Evolutionary conservation across 1,284 basidiomycete genomes (phyloP).

Genomic region (Thelephora terrestris): DNA sequence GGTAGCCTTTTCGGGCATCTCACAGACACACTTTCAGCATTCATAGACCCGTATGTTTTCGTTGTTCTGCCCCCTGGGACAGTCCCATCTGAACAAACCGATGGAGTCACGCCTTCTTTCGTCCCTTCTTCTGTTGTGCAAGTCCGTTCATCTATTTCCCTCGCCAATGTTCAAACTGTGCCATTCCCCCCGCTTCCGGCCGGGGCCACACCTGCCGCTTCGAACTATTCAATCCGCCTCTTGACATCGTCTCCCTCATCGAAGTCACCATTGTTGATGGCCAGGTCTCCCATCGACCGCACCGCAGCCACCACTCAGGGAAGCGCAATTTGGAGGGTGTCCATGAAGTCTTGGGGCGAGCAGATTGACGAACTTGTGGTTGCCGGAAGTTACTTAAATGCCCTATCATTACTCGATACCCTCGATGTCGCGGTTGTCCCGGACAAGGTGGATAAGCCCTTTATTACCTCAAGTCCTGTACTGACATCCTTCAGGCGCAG

Average conservation of each 20-base stretch:
- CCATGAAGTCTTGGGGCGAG: conserved; percentile 64
- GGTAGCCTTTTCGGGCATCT: background rate
- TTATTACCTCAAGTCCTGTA: conserved; percentile 1
- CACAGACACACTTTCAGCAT: conserved; percentile 35
- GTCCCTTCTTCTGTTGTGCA: conserved; percentile 57
- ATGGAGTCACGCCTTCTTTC: conserved; percentile 20
- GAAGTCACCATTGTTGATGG: conserved; percentile 54
- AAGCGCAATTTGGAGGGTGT: conserved; percentile 69
- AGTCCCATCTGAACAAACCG: conserved; percentile 28
- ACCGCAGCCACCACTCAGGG: conserved; percentile 52
- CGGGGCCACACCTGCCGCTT: conserved; percentile 17
- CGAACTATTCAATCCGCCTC: conserved; percentile 48
- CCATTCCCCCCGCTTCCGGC: conserved; percentile 37
- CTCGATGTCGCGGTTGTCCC: conserved; percentile 53
- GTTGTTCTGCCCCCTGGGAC: conserved; percentile 65
- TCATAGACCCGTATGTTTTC: conserved; percentile 79
- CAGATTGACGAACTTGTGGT: conserved; percentile 82
- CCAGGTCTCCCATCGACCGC: conserved; percentile 69
- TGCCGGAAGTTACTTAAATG: conserved; percentile 68
- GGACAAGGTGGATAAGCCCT: conserved; percentile 45
- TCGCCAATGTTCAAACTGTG: conserved; percentile 56
- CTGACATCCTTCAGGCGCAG: conserved; percentile 31
- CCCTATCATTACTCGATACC: conserved; percentile 69
- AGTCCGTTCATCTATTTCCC: conserved; percentile 70
- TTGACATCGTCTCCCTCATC: conserved; percentile 38